A percentile compares a stretch with the other conserved stretches of the same genome.
Evolutionary conservation across 2,329 filamentous ascomycete genomes (phyloP).

Genomic region (Thermomyces lanuginosus): DNA sequence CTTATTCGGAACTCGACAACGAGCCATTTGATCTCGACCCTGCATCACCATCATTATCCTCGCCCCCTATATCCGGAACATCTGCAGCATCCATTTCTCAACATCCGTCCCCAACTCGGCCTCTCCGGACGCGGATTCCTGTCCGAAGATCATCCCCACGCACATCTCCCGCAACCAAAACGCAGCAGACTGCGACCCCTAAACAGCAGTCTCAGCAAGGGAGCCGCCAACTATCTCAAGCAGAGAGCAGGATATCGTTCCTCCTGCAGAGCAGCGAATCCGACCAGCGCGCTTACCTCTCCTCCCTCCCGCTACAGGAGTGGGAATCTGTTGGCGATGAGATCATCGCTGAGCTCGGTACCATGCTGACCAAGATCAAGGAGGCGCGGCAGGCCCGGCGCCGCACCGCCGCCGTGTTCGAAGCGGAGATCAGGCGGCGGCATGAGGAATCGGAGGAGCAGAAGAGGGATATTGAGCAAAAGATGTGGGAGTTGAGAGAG

Average conservation of each 20-base stretch:
- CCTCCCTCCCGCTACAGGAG: constrained; percentile 35
- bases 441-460: constrained; percentile 36
- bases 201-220: too few relatives aligned
- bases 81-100: constrained; percentile 1
- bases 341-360: constrained; percentile 39
- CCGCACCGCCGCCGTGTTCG: constrained; percentile 36
- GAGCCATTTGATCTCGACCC: constrained; percentile 36
- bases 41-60: too few relatives aligned
- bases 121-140: too few relatives aligned
- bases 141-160: too few relatives aligned
- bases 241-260: too few relatives aligned
- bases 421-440: constrained; percentile 38
- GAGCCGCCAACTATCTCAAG: too few relatives aligned
- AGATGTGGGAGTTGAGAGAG: constrained; percentile 37
- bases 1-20: constrained; percentile 32
- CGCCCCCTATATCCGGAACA: constrained; percentile 11
- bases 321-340: constrained; percentile 49
- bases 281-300: constrained; percentile 36
- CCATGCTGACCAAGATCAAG: constrained; percentile 36
- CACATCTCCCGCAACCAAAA: too few relatives aligned
- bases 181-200: too few relatives aligned
- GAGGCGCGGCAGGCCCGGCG: constrained; percentile 38
- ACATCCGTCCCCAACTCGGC: constrained; percentile 9
- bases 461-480: constrained; percentile 31
- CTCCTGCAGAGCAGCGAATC: too few relatives aligned